phyloP scores from a whole-genome alignment of 2,329 filamentous ascomycete species.

The Pseudogymnoascus sp. region DNA sequence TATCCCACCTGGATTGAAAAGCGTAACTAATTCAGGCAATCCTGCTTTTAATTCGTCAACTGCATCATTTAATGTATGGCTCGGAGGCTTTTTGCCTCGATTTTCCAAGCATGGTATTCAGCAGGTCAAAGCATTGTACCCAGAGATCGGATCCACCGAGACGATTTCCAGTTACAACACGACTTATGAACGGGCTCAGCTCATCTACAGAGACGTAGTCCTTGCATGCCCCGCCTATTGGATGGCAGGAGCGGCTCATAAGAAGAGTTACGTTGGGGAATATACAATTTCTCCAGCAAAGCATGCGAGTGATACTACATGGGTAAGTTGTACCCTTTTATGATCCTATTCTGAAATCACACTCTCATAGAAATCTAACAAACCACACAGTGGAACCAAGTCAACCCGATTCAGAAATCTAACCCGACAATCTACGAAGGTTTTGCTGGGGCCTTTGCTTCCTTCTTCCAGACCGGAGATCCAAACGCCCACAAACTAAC shows the following conservation, averaged over 20 bases:
- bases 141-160: slow-evolving; percentile 37
- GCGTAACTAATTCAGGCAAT: slow-evolving; percentile 25
- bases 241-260: slow-evolving; percentile 40
- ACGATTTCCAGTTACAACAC: slow-evolving; percentile 41
- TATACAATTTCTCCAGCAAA: slow-evolving; percentile 53
- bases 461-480: slow-evolving; percentile 52
- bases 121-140: slow-evolving; percentile 40
- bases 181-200: slow-evolving; percentile 44
- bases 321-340: slow-evolving; percentile 32
- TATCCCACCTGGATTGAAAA: slow-evolving; percentile 42
- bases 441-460: slow-evolving; percentile 52
- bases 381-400: slow-evolving; percentile 44
- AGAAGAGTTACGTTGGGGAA: slow-evolving; percentile 47
- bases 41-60: slow-evolving; percentile 43
- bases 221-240: slow-evolving; percentile 55
- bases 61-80: slow-evolving; percentile 45
- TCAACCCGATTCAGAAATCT: slow-evolving; percentile 45
- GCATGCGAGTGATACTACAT: slow-evolving; percentile 51
- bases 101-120: slow-evolving; percentile 36
- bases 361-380: background rate
- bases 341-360: background rate
- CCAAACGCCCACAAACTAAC: slow-evolving; percentile 52
- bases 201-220: slow-evolving; percentile 52
- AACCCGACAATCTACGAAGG: slow-evolving; percentile 49
- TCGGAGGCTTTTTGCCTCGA: slow-evolving; percentile 45